phyloP scores from a whole-genome alignment of 495 filamentous ascomycete species.

The Neurospora discreta region DNA sequence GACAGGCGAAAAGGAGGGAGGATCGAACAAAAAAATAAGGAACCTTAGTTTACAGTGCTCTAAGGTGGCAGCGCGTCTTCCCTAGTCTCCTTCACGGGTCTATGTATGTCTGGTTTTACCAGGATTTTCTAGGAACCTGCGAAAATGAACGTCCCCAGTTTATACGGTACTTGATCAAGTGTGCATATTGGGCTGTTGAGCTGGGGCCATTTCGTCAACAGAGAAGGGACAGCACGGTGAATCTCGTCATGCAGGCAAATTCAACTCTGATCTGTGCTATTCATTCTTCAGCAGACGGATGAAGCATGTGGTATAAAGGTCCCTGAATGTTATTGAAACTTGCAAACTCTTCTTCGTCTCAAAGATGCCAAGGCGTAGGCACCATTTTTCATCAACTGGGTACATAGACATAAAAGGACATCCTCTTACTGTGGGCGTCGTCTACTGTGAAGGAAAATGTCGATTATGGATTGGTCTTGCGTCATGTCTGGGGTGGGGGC shows the following conservation, averaged over 20 bases:
- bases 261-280: background rate
- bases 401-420: background rate
- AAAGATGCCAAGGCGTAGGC: background rate
- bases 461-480: background rate
- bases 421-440: background rate
- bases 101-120: too few relatives aligned
- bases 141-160: too few relatives aligned
- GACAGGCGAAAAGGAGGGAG: too few relatives aligned
- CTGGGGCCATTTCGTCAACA: background rate
- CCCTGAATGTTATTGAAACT: background rate
- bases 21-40: too few relatives aligned
- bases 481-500: background rate
- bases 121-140: too few relatives aligned
- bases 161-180: background rate
- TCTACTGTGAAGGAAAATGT: background rate
- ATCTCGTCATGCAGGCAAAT: background rate
- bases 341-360: background rate
- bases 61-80: too few relatives aligned
- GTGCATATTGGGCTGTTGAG: background rate
- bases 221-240: background rate
- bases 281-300: background rate
- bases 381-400: background rate
- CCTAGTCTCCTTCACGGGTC: too few relatives aligned
- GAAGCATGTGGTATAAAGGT: background rate
- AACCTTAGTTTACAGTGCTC: too few relatives aligned